These are phyloP conservation scores for Miscanthus lutarioriparius DNA, from an alignment of 176 grass and related monocot species.

Conservation along the genomic window DNA sequence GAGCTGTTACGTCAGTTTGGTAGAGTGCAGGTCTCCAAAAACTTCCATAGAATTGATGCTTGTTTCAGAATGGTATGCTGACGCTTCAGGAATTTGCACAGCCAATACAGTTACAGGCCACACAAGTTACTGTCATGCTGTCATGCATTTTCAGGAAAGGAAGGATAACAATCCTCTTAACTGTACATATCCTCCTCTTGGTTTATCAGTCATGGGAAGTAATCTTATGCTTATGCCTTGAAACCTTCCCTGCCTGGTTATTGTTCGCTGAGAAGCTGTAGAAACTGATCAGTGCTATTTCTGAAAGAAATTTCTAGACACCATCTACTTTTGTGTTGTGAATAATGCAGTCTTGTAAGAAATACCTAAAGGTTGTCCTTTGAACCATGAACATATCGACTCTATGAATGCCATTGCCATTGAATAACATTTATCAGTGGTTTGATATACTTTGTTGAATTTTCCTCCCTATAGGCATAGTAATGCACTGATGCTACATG, in stretches of 20 bases:
- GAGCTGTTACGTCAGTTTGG: background rate
- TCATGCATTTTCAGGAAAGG: constrained; percentile 6
- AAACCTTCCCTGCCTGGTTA: constrained; percentile 10
- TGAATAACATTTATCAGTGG: background rate
- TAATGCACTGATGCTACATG: background rate
- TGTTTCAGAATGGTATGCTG: background rate
- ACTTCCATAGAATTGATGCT: background rate
- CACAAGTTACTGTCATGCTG: constrained; percentile 4
- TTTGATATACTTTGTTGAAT: background rate
- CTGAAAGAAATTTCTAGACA: background rate
- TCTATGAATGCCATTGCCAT: background rate
- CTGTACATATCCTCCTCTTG: constrained; percentile 6
- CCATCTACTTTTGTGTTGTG: background rate
- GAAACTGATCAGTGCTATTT: background rate
- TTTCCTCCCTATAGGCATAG: background rate
- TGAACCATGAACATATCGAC: background rate
- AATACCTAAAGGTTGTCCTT: background rate
- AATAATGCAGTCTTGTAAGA: background rate
- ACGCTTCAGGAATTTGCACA: constrained; percentile 12
- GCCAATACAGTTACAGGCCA: background rate
- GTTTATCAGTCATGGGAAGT: constrained; percentile 27
- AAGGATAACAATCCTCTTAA: background rate
- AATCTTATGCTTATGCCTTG: background rate
- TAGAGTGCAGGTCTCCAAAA: no score
- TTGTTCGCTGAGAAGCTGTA: constrained; percentile 15